These are phyloP conservation scores for Podaxis sp. DNA, from an alignment of 768 basidiomycete genomes.

Conservation along the genomic window DNA sequence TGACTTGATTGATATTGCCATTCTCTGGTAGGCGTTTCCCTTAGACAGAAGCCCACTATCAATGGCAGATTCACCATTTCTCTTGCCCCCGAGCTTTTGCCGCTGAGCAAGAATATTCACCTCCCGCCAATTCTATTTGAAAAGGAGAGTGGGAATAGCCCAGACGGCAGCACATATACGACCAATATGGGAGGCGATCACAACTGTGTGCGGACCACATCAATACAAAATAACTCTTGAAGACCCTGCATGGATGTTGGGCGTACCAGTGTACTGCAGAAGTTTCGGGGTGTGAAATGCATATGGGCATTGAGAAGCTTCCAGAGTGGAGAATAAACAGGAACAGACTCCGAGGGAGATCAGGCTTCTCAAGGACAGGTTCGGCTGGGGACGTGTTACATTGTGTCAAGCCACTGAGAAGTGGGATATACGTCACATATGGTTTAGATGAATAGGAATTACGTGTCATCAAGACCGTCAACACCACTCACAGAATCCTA, in stretches of 20 bases:
- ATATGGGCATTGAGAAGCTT: too few relatives aligned
- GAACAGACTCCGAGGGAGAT: too few relatives aligned
- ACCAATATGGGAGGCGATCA: neutral
- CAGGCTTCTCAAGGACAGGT: too few relatives aligned
- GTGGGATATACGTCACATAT: neutral
- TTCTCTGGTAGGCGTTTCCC: neutral
- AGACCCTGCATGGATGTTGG: neutral
- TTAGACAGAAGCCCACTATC: neutral
- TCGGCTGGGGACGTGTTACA: neutral
- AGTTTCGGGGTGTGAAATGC: neutral
- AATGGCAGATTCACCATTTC: neutral
- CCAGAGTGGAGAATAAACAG: too few relatives aligned
- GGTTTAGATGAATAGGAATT: neutral
- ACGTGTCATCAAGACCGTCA: slow-evolving; percentile 53
- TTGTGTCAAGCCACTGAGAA: neutral
- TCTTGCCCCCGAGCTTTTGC: slow-evolving; percentile 4
- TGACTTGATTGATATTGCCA: neutral
- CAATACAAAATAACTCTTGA: neutral
- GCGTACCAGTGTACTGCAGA: neutral
- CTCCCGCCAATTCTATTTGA: slow-evolving; percentile 6
- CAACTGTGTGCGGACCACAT: neutral
- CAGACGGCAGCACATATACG: neutral
- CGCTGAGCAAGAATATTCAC: neutral
- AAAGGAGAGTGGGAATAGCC: neutral
- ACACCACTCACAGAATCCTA: slow-evolving; percentile 67